Evolutionary conservation across 306 rosid genomes (phyloP).

Genomic region (Cercis canadensis): DNA sequence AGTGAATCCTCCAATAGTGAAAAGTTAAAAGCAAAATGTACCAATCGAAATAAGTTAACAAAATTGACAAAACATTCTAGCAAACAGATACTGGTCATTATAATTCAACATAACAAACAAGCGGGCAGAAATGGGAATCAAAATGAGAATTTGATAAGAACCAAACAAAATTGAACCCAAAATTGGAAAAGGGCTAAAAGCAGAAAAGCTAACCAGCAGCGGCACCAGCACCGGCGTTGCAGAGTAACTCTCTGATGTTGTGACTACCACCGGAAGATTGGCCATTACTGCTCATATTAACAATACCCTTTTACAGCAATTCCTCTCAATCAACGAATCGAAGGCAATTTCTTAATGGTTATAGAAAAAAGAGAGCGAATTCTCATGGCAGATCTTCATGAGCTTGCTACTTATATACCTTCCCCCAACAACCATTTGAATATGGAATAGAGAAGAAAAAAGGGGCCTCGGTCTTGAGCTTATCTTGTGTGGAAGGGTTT

Average conservation of each 20-base stretch:
- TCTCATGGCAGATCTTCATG: constrained; percentile 38
- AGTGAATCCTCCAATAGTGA: constrained; percentile 17
- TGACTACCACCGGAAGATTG: constrained; percentile 45
- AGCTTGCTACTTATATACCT: constrained; percentile 27
- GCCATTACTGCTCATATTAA: constrained; percentile 63
- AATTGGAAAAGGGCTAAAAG: constrained; percentile 9
- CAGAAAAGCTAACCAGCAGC: constrained; percentile 70
- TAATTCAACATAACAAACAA: neutral
- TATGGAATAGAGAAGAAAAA: neutral
- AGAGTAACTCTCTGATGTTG: constrained; percentile 48
- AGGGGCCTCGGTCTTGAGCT: constrained; percentile 10
- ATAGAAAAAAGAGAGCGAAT: constrained; percentile 24
- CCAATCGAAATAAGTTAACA: too few species aligned
- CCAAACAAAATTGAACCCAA: constrained; percentile 37
- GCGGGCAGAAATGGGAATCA: neutral
- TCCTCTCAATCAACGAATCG: neutral
- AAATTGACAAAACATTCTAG: too few species aligned
- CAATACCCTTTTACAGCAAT: constrained; percentile 23
- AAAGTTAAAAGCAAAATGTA: too few species aligned
- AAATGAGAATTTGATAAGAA: constrained; percentile 33
- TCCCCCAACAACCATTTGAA: neutral
- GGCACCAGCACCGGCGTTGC: constrained; percentile 87
- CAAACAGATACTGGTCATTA: too few species aligned
- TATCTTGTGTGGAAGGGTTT: constrained; percentile 40
- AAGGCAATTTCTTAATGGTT: constrained; percentile 6